Conservation (phyloP, 2,329 filamentous ascomycete genomes). For the Fonsecaea monophora region DNA sequence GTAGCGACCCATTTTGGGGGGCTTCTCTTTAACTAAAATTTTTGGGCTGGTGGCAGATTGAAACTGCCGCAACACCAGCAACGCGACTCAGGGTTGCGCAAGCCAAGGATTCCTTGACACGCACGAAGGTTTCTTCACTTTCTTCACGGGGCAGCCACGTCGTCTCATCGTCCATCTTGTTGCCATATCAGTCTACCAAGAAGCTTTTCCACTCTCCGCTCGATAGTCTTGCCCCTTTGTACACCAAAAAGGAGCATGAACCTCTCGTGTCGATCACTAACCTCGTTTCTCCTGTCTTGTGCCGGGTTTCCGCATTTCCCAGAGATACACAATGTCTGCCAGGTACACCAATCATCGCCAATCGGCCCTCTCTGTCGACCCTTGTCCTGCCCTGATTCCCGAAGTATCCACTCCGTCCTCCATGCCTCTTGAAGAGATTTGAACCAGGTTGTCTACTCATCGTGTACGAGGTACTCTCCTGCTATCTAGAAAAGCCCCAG, state of each 20-base stretch:
- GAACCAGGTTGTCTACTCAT: background rate
- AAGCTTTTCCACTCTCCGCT: background rate
- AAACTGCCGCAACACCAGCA: background rate
- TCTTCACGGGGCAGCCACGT: background rate
- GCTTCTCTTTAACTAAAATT: conserved; percentile 15
- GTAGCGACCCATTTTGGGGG: conserved; percentile 10
- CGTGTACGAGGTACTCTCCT: background rate
- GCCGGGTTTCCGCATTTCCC: conserved; percentile 16
- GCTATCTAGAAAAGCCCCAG: background rate
- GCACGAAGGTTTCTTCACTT: background rate
- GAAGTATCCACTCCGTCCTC: conserved; percentile 8
- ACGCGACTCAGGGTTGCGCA: background rate
- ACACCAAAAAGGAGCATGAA: background rate
- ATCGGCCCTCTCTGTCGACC: conserved; percentile 4
- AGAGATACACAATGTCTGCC: conserved; percentile 9
- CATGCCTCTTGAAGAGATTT: conserved; percentile 2
- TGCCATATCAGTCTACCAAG: background rate
- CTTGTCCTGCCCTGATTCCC: conserved; percentile 9
- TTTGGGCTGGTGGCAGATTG: background rate
- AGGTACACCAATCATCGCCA: conserved; percentile 33
- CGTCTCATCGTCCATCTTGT: background rate
- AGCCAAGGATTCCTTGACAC: background rate
- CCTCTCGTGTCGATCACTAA: conserved; percentile 4
- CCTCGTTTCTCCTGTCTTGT: conserved; percentile 8
- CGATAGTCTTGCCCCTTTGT: conserved; percentile 16